Evolutionary conservation across 2,329 filamentous ascomycete genomes (phyloP).

Genomic region (Fusarium mexicanum): DNA sequence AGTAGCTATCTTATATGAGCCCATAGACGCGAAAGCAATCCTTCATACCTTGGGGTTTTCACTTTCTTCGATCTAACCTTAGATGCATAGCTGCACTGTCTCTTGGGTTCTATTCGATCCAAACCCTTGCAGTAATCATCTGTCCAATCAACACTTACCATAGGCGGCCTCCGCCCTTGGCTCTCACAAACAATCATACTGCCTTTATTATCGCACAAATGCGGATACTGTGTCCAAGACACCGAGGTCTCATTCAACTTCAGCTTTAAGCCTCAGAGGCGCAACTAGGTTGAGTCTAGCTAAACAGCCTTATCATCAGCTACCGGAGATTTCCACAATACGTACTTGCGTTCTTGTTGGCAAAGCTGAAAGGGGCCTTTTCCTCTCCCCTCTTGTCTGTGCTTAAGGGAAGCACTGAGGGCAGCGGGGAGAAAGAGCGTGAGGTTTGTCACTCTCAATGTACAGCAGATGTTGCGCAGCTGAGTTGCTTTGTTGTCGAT

Average conservation of each 20-base stretch:
- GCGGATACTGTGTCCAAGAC: conserved; percentile 2
- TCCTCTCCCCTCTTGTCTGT: neutral
- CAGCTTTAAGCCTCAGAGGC: conserved; percentile 9
- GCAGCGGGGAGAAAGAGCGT: neutral
- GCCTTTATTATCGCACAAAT: neutral
- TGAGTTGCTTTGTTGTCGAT: conserved; percentile 6
- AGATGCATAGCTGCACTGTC: neutral
- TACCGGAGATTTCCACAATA: conserved; percentile 7
- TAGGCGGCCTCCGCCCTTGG: conserved; percentile 5
- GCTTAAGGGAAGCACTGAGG: neutral
- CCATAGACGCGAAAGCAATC: neutral
- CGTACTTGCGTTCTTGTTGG: neutral
- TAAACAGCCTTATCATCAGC: conserved; percentile 13
- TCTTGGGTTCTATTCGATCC: neutral
- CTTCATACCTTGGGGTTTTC: neutral
- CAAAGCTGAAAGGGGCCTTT: neutral
- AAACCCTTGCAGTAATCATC: neutral
- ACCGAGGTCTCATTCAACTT: neutral
- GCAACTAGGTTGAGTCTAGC: neutral
- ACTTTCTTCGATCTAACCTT: conserved; percentile 1
- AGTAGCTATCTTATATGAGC: neutral
- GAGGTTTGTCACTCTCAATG: neutral
- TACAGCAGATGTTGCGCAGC: neutral
- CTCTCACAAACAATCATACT: neutral
- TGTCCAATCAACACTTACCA: neutral